Evolutionary conservation across 169 alveolate species (phyloP).

Genomic region (Miamiensis avidus): DNA sequence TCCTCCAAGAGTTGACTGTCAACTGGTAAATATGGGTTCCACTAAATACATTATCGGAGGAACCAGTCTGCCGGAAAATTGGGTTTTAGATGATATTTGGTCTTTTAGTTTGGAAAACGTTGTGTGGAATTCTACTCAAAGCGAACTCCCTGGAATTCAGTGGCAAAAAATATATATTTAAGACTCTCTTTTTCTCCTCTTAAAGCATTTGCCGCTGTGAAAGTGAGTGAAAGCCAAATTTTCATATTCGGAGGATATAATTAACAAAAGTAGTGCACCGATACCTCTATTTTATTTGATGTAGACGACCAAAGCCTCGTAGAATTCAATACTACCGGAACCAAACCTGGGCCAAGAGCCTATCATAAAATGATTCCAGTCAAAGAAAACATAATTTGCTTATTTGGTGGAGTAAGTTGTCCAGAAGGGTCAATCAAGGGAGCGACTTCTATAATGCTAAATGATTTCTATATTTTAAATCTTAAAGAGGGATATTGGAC

Average conservation of each 20-base stretch:
- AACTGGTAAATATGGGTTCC: conserved; percentile 28
- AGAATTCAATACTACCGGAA: conserved; percentile 33
- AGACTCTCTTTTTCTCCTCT: conserved; percentile 20
- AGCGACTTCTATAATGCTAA: conserved; percentile 21
- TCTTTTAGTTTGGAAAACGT: conserved; percentile 34
- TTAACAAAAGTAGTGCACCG: conserved; percentile 39
- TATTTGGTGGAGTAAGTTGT: conserved; percentile 45
- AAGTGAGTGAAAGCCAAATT: conserved; percentile 27
- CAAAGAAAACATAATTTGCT: conserved; percentile 39
- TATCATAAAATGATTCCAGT: conserved; percentile 40
- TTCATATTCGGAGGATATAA: conserved; percentile 42
- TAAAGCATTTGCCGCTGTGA: conserved; percentile 33
- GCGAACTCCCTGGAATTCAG: conserved; percentile 28
- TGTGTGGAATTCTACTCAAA: conserved; percentile 26
- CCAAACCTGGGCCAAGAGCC: conserved; percentile 46
- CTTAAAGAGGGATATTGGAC: conserved; percentile 46
- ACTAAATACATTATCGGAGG: conserved; percentile 44
- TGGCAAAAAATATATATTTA: conserved; percentile 39
- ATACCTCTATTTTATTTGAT: conserved; percentile 36
- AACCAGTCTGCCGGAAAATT: conserved; percentile 47
- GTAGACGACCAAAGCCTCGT: conserved; percentile 13
- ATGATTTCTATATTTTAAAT: conserved; percentile 42
- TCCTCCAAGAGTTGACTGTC: conserved; percentile 35
- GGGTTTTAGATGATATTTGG: conserved; percentile 39
- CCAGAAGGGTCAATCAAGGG: conserved; percentile 38